Evolutionary conservation across 1,284 basidiomycete genomes (phyloP), one percentile per base, ranked within the genome.

Genomic region (Sporisorium scitamineum): DNA sequence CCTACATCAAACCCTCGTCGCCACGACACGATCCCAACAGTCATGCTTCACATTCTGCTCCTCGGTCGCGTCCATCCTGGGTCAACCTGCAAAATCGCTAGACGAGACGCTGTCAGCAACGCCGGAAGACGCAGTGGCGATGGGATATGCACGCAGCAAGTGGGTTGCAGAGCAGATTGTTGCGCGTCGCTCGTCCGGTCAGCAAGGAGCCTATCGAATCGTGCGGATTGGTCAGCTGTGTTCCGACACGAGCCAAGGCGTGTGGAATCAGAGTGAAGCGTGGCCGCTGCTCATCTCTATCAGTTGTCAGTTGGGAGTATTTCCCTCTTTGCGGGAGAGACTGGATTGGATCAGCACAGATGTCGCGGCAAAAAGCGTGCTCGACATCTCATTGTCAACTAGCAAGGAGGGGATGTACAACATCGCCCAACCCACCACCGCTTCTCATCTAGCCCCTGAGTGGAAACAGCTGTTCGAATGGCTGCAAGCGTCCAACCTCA

Each of bases 91-190:
- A 54, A 14, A 7, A 11, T 14, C 42, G 3, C 11, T 62, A 8
- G 27, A 18, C 1, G 73, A 76, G 27, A 42, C 7, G 5, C 26
- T 59, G 1, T 57, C 68, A 1, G 29, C 32, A 3, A n/a, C 27
- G 0, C 57, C 73, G 14, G 14, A 16, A 5, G 57, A 63, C 18
- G 68, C 73, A 5, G 68, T 64, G 5, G 45, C 64, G 5, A 70
- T 76, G 68, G 73, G 73, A 0, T 76, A 76, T 24, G 73, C 73
- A 13, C 60, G 73, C 13, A 71, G 68, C 58, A 91, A 91, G 79
- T 91, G 90, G 90, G 89, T 90, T 0, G 88, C 88, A 0, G 90
- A 91, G 86, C 89, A 88, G 75, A 61, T 91, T 0, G 89, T 88
- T 69, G 80, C 51, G 76, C 76, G 60, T 2, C 56, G 60, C 13